Conservation (phyloP, 441 rosid species). For the Erodium chrysanthum region DNA sequence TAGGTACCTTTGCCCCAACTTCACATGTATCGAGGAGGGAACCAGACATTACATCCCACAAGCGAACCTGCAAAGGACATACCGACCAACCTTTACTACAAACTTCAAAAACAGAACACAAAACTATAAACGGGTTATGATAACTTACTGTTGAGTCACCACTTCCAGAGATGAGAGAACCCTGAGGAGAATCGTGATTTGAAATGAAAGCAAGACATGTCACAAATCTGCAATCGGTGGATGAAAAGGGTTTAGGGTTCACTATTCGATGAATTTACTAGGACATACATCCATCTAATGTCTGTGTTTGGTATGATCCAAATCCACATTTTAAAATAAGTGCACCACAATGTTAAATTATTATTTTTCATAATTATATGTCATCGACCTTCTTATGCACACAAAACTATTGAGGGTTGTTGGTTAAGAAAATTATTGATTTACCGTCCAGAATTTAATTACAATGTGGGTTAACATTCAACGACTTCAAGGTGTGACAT, state of each 20-base stretch:
- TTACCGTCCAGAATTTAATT: neutral
- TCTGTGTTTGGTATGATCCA: neutral
- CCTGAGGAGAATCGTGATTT: constrained; percentile 40
- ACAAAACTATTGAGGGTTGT: neutral
- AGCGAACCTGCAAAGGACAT: constrained; percentile 49
- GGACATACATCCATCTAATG: neutral
- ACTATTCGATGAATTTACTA: neutral
- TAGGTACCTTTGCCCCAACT: constrained; percentile 63
- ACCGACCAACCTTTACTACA: constrained; percentile 16
- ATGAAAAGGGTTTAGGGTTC: no score
- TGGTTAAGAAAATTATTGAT: neutral
- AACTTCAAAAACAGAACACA: constrained; percentile 7
- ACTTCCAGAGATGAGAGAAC: constrained; percentile 80
- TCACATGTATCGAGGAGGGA: constrained; percentile 76
- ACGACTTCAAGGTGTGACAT: constrained; percentile 1
- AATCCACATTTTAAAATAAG: neutral
- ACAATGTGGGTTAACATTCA: neutral
- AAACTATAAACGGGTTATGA: constrained; percentile 11
- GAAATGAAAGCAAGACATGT: constrained; percentile 60
- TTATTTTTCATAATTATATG: neutral
- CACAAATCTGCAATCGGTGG: constrained; percentile 44
- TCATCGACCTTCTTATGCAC: neutral
- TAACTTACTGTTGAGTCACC: constrained; percentile 81
- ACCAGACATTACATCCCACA: constrained; percentile 78
- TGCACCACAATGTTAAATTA: neutral